Evolutionary conservation across 768 basidiomycete genomes (phyloP), one percentile per base, ranked within the genome.

Genomic region (Rhodotorula taiwanensis): DNA sequence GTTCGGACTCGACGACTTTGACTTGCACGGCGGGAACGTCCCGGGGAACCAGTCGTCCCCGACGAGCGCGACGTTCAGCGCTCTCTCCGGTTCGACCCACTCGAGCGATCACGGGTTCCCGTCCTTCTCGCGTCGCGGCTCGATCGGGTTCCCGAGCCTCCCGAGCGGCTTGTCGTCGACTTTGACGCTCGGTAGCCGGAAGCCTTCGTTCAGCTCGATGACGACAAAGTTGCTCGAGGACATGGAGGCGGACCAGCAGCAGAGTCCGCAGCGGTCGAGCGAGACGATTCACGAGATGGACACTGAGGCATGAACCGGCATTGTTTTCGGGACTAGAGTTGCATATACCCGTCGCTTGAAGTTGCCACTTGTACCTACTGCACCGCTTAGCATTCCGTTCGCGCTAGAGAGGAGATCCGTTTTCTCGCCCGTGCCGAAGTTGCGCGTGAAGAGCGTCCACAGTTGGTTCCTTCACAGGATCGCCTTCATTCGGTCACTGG

Each of bases 1-100:
- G 5, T 58, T 59, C 54, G 25, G 41, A 3, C 55, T 52, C 63
- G 58, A 60, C 47, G 58, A 59, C 27, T 48, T 55, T 56, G 43
- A 58, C 25, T n/a, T 43, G 33, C 21, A n/a, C n/a, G 23, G 20
- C 30, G 20, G 20, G n/a, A n/a, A n/a, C n/a, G n/a, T n/a, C n/a
- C n/a, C n/a, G n/a, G n/a, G n/a, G n/a, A 49, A 21, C 15, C 10
- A 4, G 11, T 44, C 13, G n/a, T 55, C 60, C 7, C 52, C 63
- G 6, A 33, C 53, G 33, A 28, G 43, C 6, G 2, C 42, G n/a
- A 7, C 28, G 5, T 55, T 60, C n/a, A n/a, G n/a, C n/a, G n/a
- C n/a, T n/a, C n/a, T n/a, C n/a, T n/a, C n/a, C n/a, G n/a, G n/a
- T n/a, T n/a, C 60, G 55, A 11, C 34, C 52, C 23, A 36, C 55